A percentile compares a stretch with the other conserved stretches of the same genome.
Evolutionary conservation across 1,139 yeast genomes (phyloP).

Genomic region (Diutina mesorugosa): DNA sequence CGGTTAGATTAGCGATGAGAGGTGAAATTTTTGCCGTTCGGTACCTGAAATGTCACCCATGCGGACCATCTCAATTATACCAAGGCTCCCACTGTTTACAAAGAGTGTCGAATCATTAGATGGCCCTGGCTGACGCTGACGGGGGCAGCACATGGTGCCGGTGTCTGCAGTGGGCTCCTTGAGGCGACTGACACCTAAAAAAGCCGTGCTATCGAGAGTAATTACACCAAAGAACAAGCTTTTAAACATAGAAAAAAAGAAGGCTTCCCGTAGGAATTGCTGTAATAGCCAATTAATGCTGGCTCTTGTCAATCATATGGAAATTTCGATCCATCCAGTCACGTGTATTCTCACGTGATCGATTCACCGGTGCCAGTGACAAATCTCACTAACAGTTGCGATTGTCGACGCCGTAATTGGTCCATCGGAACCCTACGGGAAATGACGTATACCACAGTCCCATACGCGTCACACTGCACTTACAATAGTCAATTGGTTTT

Average conservation of each 20-base stretch:
- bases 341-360: background rate
- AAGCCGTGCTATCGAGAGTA: no score
- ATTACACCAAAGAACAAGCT: no score
- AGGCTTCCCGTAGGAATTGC: no score
- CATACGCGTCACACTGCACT: no score
- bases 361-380: no score
- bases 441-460: no score
- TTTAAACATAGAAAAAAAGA: no score
- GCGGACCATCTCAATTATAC: background rate
- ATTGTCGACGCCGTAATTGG: background rate
- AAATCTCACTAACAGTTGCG: background rate
- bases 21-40: background rate
- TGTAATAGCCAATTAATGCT: no score
- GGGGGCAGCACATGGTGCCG: background rate
- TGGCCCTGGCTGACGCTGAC: background rate
- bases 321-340: no score
- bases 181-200: no score
- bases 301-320: no score
- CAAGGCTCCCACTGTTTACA: background rate
- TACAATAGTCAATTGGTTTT: no score
- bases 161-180: background rate
- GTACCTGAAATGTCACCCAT: background rate
- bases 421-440: background rate
- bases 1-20: background rate
- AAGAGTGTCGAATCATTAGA: background rate